Conservation (phyloP, 495 filamentous ascomycete genomes). For the Aspergillus asperescens region DNA sequence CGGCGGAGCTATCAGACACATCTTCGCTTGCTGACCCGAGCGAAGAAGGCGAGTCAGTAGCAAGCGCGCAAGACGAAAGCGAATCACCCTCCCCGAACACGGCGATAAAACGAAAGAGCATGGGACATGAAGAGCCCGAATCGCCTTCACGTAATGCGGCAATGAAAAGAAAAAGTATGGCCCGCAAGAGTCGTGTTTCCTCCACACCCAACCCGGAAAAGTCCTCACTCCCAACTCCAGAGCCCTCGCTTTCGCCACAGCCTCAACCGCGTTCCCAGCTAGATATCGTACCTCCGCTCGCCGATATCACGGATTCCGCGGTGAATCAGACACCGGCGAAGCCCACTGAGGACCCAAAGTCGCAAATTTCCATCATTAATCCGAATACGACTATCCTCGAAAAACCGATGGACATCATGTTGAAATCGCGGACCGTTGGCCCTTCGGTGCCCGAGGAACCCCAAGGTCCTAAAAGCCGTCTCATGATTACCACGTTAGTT, state of each 20-base stretch:
- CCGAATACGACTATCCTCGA: slow-evolving; percentile 70
- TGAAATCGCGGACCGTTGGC: slow-evolving; percentile 74
- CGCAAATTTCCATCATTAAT: slow-evolving; percentile 60
- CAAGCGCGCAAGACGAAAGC: slow-evolving; percentile 44
- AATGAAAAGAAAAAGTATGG: slow-evolving; percentile 65
- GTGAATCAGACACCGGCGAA: slow-evolving; percentile 55
- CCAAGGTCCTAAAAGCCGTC: slow-evolving; percentile 69
- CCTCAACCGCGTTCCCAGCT: slow-evolving; percentile 44
- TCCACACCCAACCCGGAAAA: slow-evolving; percentile 36
- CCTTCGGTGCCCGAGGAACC: slow-evolving; percentile 61
- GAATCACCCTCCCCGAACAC: slow-evolving; percentile 60
- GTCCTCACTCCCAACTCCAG: slow-evolving; percentile 55
- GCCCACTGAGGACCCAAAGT: slow-evolving; percentile 34
- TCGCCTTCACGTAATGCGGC: slow-evolving; percentile 59
- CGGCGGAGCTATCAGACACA: slow-evolving; percentile 28
- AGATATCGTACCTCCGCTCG: slow-evolving; percentile 57
- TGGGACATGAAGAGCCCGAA: slow-evolving; percentile 46
- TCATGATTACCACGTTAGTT: slow-evolving; percentile 85
- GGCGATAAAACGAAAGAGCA: slow-evolving; percentile 61
- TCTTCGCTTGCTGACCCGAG: slow-evolving; percentile 27
- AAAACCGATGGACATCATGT: slow-evolving; percentile 88
- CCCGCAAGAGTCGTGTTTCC: slow-evolving; percentile 50
- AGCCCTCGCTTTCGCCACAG: slow-evolving; percentile 50
- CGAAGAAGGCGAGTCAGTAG: slow-evolving; percentile 47
- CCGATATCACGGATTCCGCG: slow-evolving; percentile 70